These are phyloP conservation scores for Massarina eburnea DNA, from an alignment of 2,329 filamentous ascomycete species.

Conservation along the genomic window DNA sequence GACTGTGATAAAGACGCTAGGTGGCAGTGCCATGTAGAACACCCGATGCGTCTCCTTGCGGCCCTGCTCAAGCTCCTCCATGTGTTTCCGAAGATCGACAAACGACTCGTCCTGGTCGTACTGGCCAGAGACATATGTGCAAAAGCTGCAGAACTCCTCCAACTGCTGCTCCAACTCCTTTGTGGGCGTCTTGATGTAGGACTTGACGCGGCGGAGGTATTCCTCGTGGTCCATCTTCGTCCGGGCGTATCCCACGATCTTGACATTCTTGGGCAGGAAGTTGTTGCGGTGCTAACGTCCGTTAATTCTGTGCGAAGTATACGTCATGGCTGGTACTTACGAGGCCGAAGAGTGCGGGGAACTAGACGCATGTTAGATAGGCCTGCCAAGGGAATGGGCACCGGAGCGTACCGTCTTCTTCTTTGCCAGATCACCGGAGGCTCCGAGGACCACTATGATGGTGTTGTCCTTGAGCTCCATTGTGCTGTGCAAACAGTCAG, in stretches of 20 bases:
- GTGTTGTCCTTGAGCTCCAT: slow-evolving; percentile 99
- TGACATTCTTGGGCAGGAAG: slow-evolving; percentile 94
- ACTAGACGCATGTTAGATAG: slow-evolving; percentile 57
- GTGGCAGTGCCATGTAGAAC: slow-evolving; percentile 99
- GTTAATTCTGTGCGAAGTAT: slow-evolving; percentile 18
- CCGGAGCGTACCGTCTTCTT: slow-evolving; percentile 83
- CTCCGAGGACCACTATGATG: slow-evolving; percentile 91
- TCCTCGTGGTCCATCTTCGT: slow-evolving; percentile 99
- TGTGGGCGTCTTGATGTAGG: slow-evolving; percentile 97
- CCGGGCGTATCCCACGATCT: slow-evolving; percentile 96
- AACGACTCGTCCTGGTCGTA: slow-evolving; percentile 98
- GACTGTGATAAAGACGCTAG: slow-evolving; percentile 96
- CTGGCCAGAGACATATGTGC: slow-evolving; percentile 94
- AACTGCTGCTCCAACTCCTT: slow-evolving; percentile 97
- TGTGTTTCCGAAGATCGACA: slow-evolving; percentile 77
- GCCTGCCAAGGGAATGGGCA: slow-evolving; percentile 3
- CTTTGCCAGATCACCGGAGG: slow-evolving; percentile 96
- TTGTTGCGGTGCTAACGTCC: slow-evolving; percentile 86
- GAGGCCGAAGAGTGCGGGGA: slow-evolving; percentile 94
- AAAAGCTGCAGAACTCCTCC: slow-evolving; percentile 82
- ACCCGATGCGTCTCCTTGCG: slow-evolving; percentile 84
- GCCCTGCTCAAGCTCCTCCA: slow-evolving; percentile 81
- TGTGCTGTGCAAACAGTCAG: slow-evolving; percentile 58
- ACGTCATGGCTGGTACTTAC: slow-evolving; percentile 60
- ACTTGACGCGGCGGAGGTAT: slow-evolving; percentile 90